These are phyloP conservation scores for Yarrowia keelungensis DNA, from an alignment of 805 yeast genomes.

Conservation along the genomic window DNA sequence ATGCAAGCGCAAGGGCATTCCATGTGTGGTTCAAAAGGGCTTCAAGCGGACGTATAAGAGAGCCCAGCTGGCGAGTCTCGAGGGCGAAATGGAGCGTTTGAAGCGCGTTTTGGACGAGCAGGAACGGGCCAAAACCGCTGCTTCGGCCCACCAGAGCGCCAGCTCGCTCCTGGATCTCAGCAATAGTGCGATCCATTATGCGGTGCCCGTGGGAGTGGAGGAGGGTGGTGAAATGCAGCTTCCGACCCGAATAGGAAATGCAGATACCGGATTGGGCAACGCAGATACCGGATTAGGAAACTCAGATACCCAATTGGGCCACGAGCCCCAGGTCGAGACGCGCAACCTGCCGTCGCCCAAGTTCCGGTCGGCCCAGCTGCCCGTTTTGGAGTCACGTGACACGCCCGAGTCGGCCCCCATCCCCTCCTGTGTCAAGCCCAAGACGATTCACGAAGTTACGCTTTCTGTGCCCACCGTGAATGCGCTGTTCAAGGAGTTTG, in stretches of 20 bases:
- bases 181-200: slow-evolving; percentile 15
- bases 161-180: slow-evolving; percentile 41
- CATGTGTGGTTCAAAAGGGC: slow-evolving; percentile 77
- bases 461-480: slow-evolving; percentile 67
- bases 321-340: neutral
- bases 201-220: slow-evolving; percentile 25
- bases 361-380: slow-evolving; percentile 4
- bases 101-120: slow-evolving; percentile 57
- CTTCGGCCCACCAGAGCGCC: slow-evolving; percentile 38
- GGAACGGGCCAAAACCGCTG: slow-evolving; percentile 40
- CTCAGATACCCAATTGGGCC: neutral
- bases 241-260: slow-evolving; percentile 4
- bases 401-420: neutral
- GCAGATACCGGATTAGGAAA: slow-evolving; percentile 12
- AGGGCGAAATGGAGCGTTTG: slow-evolving; percentile 75
- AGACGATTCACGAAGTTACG: slow-evolving; percentile 71
- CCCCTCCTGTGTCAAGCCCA: slow-evolving; percentile 60
- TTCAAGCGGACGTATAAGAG: slow-evolving; percentile 91
- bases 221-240: neutral
- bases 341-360: slow-evolving; percentile 22
- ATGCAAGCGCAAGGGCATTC: slow-evolving; percentile 71
- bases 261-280: slow-evolving; percentile 5
- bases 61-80: slow-evolving; percentile 58
- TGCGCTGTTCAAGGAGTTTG: slow-evolving; percentile 71
- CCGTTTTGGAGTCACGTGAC: neutral